Evolutionary conservation across 345 rosid species (phyloP), one percentile per base, ranked within the genome.

Genomic region (Bretschneidera sinensis): DNA sequence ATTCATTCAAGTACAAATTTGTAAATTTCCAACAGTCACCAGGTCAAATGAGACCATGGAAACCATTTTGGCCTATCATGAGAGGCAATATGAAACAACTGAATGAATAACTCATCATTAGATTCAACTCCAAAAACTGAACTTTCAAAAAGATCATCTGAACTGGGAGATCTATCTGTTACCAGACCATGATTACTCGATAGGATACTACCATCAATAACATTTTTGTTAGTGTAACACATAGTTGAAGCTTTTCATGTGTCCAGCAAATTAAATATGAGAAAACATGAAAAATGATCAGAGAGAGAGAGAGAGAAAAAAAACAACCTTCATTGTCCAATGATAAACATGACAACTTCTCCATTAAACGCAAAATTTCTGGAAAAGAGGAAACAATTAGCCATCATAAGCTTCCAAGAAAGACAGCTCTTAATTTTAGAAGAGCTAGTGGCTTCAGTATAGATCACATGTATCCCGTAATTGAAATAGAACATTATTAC

Each of bases 251-350:
- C 23, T 55, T 47, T 33, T 47, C 7, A 34, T 4, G 11, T 21
- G 15, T 21, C 20, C 45, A 57, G 10, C 34, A n/a, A 55, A 51
- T 49, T 18, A n/a, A 17, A 43, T 24, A 24, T 3, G 17, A 5
- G 17, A 48, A 48, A 48, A 3, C 20, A 48, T 48, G 52, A 31
- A 48, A 51, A 60, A 6, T 14, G 14, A 31, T 17, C 11, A 39
- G 53, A 17, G 17, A 16, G 17, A 59, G 9, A 9, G 11, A 24
- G 52, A 57, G 34, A 55, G 24, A 60, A 58, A 25, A 57, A 52
- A 18, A 71, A 71, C 66, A 69, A 85, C 91, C 88, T 71, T 59
- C 55, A 70, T 51, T 83, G 49, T 60, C 88, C 91, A 57, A 77
- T 64, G 13, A 75, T 25, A 33, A 81, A 74, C 74, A 83, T 23